A percentile compares a stretch with the other conserved stretches of the same genome.
These are phyloP conservation scores for Lepidium aucheri DNA, from an alignment of 345 rosid species.

Conservation along the genomic window DNA sequence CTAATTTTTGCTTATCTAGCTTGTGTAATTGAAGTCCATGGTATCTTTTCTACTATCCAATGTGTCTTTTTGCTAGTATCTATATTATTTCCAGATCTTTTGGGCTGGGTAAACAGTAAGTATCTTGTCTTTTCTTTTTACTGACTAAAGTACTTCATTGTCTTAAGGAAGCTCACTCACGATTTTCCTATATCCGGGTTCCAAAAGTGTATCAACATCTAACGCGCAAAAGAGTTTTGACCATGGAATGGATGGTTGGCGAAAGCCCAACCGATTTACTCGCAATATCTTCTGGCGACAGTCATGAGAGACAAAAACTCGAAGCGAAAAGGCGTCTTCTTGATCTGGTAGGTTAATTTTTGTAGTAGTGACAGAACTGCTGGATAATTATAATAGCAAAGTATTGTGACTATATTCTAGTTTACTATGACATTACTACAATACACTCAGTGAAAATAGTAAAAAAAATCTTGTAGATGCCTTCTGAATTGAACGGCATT, in stretches of 20 bases:
- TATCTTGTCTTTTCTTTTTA: slow-evolving; percentile 2
- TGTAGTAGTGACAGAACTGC: background rate
- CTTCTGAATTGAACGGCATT: slow-evolving; percentile 1
- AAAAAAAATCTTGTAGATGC: background rate
- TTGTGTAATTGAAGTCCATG: background rate
- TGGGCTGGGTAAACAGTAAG: background rate
- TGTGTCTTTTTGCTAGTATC: background rate
- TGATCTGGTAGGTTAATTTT: slow-evolving; percentile 57
- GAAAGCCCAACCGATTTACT: slow-evolving; percentile 73
- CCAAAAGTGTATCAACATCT: slow-evolving; percentile 65
- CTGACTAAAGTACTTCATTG: slow-evolving; percentile 14
- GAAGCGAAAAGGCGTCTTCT: slow-evolving; percentile 69
- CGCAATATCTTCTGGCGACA: slow-evolving; percentile 31
- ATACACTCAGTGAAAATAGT: background rate
- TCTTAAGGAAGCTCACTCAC: slow-evolving; percentile 76
- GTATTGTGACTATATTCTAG: background rate
- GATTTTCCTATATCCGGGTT: slow-evolving; percentile 48
- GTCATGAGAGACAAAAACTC: slow-evolving; percentile 46
- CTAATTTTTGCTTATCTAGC: background rate
- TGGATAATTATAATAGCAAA: background rate
- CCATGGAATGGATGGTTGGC: slow-evolving; percentile 97
- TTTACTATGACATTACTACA: background rate
- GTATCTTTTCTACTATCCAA: background rate
- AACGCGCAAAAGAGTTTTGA: slow-evolving; percentile 72
- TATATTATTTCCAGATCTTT: background rate